A percentile compares a stretch with the other conserved stretches of the same genome.
phyloP scores from a whole-genome alignment of 2,329 filamentous ascomycete genomes.

The Penicillium brasilianum region DNA sequence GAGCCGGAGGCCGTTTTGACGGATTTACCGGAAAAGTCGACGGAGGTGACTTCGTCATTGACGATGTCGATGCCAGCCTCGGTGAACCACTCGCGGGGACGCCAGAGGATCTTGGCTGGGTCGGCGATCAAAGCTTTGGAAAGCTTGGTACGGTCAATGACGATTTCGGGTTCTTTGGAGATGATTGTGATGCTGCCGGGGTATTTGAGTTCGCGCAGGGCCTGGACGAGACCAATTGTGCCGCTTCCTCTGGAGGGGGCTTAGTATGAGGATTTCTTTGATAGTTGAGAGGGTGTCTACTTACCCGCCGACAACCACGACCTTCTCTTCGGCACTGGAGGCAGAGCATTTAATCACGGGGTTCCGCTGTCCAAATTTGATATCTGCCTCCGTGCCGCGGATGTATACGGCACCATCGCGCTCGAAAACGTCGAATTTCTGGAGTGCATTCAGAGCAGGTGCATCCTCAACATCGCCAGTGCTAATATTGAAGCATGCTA shows the following conservation, averaged over 20 bases:
- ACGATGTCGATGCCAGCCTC: slow-evolving; percentile 62
- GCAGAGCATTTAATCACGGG: slow-evolving; percentile 74
- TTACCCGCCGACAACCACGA: slow-evolving; percentile 79
- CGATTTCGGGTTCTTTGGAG: slow-evolving; percentile 79
- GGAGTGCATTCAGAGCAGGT: slow-evolving; percentile 83
- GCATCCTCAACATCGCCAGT: slow-evolving; percentile 96
- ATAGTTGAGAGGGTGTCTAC: slow-evolving; percentile 23
- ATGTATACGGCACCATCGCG: slow-evolving; percentile 85
- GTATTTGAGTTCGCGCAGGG: slow-evolving; percentile 80
- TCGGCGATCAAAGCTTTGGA: slow-evolving; percentile 92
- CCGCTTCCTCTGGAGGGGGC: slow-evolving; percentile 69
- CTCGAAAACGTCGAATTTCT: slow-evolving; percentile 79
- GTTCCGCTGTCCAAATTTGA: slow-evolving; percentile 76
- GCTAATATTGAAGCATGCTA: slow-evolving; percentile 88
- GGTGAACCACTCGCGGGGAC: slow-evolving; percentile 78
- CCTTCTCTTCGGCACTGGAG: slow-evolving; percentile 59
- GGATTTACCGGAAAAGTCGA: slow-evolving; percentile 76
- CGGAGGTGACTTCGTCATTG: slow-evolving; percentile 66
- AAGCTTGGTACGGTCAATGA: slow-evolving; percentile 92
- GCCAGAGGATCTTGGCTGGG: slow-evolving; percentile 74
- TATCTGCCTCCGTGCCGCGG: slow-evolving; percentile 74
- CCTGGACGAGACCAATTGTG: slow-evolving; percentile 79
- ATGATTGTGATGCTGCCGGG: slow-evolving; percentile 80
- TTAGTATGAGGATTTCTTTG: slow-evolving; percentile 3
- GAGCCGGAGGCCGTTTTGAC: slow-evolving; percentile 77